Base-by-base conservation (phyloP, 441 rosid genomes). In the Populus hybrid region DNA sequence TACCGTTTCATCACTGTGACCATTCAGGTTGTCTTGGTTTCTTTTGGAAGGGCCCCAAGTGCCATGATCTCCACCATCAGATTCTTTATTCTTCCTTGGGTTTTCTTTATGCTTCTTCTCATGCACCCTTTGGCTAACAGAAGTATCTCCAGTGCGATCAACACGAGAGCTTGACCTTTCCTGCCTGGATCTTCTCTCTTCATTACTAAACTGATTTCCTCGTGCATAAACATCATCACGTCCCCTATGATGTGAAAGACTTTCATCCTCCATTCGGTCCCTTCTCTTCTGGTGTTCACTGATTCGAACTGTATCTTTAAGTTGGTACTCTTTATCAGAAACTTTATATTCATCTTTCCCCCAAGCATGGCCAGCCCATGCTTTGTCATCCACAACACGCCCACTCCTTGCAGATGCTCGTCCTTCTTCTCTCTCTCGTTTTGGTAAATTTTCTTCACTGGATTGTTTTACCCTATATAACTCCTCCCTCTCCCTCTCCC, bases 121-220 rank as follows among this genome's bases (percentile, higher is more conserved):
- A 68, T 80, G 89, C 84, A 81, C 83, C 81, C 87, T 86, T 80
- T 86, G 91, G 84, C 84, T 90, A 81, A 93, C 97, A 61, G 86
- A 83, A 76, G 81, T 72, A 84, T 86, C 88, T 74, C 69, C 76
- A 78, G 88, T 75, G 75, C 81, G 92, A 72, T 88, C 96, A 83
- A 72, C 83, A 50, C 91, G 94, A 80, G 83, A 70, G 76, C 85
- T 82, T 79, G 94, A 82, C 85, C 86, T 91, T 72, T 92, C 98
- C 76, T 87, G 98, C 85, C 94, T 86, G 66, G 90, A 82, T 86
- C 88, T 92, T 86, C 89, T 91, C 78, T 91, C 99, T 72, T 88
- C 93, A 36, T 79, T 83, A 75, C 50, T 76, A 77, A 69, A 71
- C 79, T 88, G 90, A 77, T 82, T 89, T 79, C 88, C 88, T 45